Evolutionary conservation across 495 filamentous ascomycete species (phyloP).

Genomic region (Parachaetomium inaequale): DNA sequence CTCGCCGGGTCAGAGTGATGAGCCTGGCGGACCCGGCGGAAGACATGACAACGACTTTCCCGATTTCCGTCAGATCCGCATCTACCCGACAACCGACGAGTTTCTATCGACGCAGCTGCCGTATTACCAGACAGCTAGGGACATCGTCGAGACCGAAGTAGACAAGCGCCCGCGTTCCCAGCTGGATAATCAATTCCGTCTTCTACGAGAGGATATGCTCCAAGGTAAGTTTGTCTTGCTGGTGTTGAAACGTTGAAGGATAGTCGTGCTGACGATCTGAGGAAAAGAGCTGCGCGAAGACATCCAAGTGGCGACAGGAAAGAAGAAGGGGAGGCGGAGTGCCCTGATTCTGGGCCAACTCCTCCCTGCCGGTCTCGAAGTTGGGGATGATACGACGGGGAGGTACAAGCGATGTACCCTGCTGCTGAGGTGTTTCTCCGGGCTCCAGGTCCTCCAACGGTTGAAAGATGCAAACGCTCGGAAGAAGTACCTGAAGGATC

Average conservation of each 20-base stretch:
- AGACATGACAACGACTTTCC: conserved; percentile 74
- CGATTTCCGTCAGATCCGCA: conserved; percentile 59
- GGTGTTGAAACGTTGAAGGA: not conserved
- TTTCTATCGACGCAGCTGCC: conserved; percentile 55
- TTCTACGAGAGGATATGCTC: conserved; percentile 73
- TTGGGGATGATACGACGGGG: conserved; percentile 26
- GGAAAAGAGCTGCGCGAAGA: conserved; percentile 56
- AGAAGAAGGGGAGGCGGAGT: conserved; percentile 43
- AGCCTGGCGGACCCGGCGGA: conserved; percentile 53
- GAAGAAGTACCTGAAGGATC: conserved; percentile 47
- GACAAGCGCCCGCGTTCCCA: conserved; percentile 49
- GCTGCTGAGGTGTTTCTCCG: conserved; percentile 41
- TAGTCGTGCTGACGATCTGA: not conserved
- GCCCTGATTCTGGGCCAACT: conserved; percentile 29
- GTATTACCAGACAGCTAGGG: conserved; percentile 53
- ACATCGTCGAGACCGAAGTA: conserved; percentile 33
- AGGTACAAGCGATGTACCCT: conserved; percentile 42
- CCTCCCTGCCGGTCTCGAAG: conserved; percentile 25
- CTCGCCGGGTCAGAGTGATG: conserved; percentile 1
- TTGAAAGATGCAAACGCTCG: conserved; percentile 27
- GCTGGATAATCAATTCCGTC: conserved; percentile 75
- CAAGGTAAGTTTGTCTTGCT: conserved; percentile 15
- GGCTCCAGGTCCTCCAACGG: conserved; percentile 43
- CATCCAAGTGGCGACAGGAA: conserved; percentile 43
- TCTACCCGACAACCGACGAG: conserved; percentile 68